Conservation (phyloP, 441 rosid genomes). For the Jatropha multifida region DNA sequence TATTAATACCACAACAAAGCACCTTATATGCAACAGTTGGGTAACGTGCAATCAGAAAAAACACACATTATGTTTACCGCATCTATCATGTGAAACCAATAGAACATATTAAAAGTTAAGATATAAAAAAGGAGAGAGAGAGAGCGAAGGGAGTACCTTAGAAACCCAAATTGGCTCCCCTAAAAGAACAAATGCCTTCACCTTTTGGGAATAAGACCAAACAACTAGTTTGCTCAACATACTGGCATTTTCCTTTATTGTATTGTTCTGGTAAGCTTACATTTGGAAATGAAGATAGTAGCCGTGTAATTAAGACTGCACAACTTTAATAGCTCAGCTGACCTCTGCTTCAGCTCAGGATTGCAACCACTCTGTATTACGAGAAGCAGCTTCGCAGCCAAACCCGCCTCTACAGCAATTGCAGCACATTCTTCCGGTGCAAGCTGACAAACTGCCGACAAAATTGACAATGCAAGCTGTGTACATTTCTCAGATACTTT, state of each 20-base stretch:
- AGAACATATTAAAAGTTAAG: too few relatives aligned
- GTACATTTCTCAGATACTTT: slow-evolving; percentile 75
- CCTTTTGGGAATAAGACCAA: slow-evolving; percentile 32
- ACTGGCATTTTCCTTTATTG: slow-evolving; percentile 40
- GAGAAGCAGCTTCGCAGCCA: slow-evolving; percentile 81
- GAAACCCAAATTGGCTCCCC: background rate
- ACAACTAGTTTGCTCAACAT: background rate
- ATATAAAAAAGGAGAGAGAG: too few relatives aligned
- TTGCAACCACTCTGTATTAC: slow-evolving; percentile 82
- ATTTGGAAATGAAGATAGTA: slow-evolving; percentile 76
- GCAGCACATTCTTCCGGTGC: slow-evolving; percentile 73
- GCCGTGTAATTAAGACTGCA: slow-evolving; percentile 77
- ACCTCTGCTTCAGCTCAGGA: slow-evolving; percentile 66
- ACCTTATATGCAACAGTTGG: too few relatives aligned
- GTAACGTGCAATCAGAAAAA: too few relatives aligned
- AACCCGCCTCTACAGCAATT: slow-evolving; percentile 67
- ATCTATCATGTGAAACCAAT: too few relatives aligned
- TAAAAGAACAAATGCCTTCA: slow-evolving; percentile 25
- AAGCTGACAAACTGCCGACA: slow-evolving; percentile 68
- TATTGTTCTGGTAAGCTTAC: slow-evolving; percentile 81
- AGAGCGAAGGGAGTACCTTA: background rate
- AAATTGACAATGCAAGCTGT: slow-evolving; percentile 55
- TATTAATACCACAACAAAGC: too few relatives aligned
- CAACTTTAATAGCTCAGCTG: slow-evolving; percentile 77
- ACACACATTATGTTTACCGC: too few relatives aligned